Base-by-base conservation (phyloP, 768 basidiomycete species). In the Boletus tomentosulus region DNA sequence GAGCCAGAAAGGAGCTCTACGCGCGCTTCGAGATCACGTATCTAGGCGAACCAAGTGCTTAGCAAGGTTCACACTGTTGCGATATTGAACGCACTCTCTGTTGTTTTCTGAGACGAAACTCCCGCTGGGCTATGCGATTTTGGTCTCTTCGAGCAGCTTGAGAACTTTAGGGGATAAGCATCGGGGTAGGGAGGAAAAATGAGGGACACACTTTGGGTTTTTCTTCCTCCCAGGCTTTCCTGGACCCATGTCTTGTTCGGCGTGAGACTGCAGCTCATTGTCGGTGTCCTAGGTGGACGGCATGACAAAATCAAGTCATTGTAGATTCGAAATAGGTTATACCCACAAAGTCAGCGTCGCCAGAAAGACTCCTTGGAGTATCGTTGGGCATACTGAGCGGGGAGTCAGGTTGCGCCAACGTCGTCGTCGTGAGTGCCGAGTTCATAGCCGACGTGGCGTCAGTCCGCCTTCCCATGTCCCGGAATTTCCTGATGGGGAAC, bases 1-100 rank as follows among this genome's bases (percentile, higher is more conserved):
- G 89, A 90, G 19, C 91, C 92, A 6, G 93, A 96, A 16, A 97
- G 79, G 8, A 97, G 85, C 71, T 95, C 93, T n/a, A 97, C 92
- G 43, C 90, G 83, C 19, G 93, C 93, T 73, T 97, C 94, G 35
- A 97, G 83, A 72, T 97, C 94, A 22, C 93, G 89, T 70, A 97
- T 94, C 91, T 97, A 62, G 46, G 38, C 28, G 44, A 51, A 35
- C 44, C 57, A 51, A 48, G 19, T 42, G 27, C 39, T 56, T 51
- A 53, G 51, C 47, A 34, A 45, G 35, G 50, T 34, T 30, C 51
- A 46, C 19, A 22, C 13, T 13, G 35, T 16, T 15, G 10, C 42
- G 42, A 39, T 30, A 43, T 44, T 30, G 48, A 9, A 71, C 76
- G 54, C 53, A 86, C 87, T 68, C 87, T 78, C 59, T 95, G 93